Conservation (phyloP, 331 rosid species). For the Quercus phellos region DNA sequence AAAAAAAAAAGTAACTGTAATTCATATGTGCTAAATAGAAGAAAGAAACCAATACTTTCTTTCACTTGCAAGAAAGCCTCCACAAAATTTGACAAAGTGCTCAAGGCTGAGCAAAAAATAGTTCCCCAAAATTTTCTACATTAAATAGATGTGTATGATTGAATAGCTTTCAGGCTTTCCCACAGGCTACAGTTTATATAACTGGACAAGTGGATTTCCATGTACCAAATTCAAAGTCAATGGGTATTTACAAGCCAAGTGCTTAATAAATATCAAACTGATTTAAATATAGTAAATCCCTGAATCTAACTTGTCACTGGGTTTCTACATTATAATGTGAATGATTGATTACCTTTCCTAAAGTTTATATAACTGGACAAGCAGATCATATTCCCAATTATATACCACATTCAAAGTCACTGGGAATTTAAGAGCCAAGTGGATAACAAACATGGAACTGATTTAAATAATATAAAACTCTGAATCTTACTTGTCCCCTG, state of each 20-base stretch:
- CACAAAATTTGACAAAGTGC: neutral
- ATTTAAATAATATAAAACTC: conserved; percentile 19
- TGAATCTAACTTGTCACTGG: neutral
- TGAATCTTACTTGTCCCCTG: conserved; percentile 81
- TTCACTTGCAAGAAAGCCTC: neutral
- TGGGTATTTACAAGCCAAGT: conserved; percentile 8
- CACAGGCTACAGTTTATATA: neutral
- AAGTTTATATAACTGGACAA: neutral
- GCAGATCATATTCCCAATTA: neutral
- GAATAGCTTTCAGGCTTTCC: neutral
- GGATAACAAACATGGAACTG: conserved; percentile 12
- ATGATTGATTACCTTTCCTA: neutral
- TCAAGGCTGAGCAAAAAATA: neutral
- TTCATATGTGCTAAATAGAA: neutral
- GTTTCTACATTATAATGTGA: neutral
- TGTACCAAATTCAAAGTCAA: neutral
- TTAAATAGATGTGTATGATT: neutral
- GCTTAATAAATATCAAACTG: conserved; percentile 11
- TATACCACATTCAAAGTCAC: neutral
- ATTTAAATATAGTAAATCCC: conserved; percentile 19
- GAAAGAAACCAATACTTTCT: neutral
- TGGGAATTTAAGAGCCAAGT: conserved; percentile 7
- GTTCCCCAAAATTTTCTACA: neutral
- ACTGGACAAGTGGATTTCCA: neutral
- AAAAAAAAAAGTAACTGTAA: no score